phyloP scores from a whole-genome alignment of 2,329 filamentous ascomycete species.

The Tolypocladium amazonense region DNA sequence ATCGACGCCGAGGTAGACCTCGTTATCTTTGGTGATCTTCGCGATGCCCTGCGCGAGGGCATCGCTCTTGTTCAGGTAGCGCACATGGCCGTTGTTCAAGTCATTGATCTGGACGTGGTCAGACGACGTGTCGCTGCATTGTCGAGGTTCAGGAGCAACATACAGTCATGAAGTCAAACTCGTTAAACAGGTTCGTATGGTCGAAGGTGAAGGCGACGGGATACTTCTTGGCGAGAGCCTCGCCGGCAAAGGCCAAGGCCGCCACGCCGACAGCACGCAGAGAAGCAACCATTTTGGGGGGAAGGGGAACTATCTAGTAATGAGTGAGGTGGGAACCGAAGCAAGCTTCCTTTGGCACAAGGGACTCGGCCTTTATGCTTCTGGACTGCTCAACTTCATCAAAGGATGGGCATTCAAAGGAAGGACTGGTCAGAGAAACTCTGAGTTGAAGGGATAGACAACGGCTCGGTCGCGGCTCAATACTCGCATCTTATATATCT shows the following conservation, averaged over 20 bases:
- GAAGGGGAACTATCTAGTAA: neutral
- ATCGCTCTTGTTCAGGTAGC: conserved; percentile 27
- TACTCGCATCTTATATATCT: neutral
- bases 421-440: neutral
- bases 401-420: neutral
- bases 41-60: conserved; percentile 23
- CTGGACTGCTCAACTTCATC: neutral
- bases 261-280: conserved; percentile 27
- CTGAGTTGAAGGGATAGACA: neutral
- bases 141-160: neutral
- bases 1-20: conserved; percentile 30
- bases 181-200: conserved; percentile 33
- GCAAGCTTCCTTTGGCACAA: neutral
- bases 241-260: conserved; percentile 23
- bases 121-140: neutral
- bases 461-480: neutral
- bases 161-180: conserved; percentile 32
- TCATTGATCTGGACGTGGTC: conserved; percentile 27
- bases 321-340: neutral
- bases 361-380: neutral
- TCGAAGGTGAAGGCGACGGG: conserved; percentile 30
- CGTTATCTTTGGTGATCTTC: conserved; percentile 13
- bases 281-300: conserved; percentile 27
- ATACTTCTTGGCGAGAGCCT: conserved; percentile 19
- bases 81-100: conserved; percentile 55